A percentile compares a stretch with the other conserved stretches of the same genome.
Conservation (phyloP, 1,139 yeast species). For the Magnusiomyces fungicola region DNA sequence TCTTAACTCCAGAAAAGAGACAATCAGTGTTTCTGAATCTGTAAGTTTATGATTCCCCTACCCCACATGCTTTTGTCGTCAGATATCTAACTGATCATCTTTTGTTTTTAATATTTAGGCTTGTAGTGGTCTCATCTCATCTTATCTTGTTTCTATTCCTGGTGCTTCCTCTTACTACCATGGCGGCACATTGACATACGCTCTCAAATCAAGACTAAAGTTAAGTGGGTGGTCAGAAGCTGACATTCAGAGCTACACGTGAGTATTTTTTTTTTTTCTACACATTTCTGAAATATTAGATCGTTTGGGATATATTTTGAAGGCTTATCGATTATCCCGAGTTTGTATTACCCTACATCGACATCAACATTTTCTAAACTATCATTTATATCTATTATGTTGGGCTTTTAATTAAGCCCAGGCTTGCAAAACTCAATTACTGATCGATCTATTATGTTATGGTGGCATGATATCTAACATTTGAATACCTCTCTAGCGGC, state of each 20-base stretch:
- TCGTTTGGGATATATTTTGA: too few relatives aligned
- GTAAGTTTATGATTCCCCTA: too few relatives aligned
- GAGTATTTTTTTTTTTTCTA: constrained; percentile 10
- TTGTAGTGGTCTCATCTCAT: constrained; percentile 79
- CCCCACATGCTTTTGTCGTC: not conserved
- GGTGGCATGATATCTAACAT: too few relatives aligned
- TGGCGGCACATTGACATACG: constrained; percentile 76
- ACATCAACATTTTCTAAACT: too few relatives aligned
- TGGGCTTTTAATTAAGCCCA: too few relatives aligned
- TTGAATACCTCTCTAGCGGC: constrained; percentile 43
- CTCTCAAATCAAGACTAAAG: constrained; percentile 64
- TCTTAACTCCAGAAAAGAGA: constrained; percentile 47
- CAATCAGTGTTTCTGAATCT: constrained; percentile 75
- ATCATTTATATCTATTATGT: too few relatives aligned
- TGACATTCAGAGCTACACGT: constrained; percentile 60
- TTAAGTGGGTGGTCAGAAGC: constrained; percentile 70
- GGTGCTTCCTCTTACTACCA: constrained; percentile 81
- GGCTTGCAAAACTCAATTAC: too few relatives aligned
- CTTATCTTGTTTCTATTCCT: constrained; percentile 71
- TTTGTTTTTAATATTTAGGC: constrained; percentile 35
- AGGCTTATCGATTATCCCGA: too few relatives aligned
- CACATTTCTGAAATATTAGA: too few relatives aligned
- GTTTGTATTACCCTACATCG: too few relatives aligned
- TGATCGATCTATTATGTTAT: too few relatives aligned
- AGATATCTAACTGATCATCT: not conserved